phyloP scores from a whole-genome alignment of 2,329 filamentous ascomycete genomes.

The Aspergillus alliaceus region DNA sequence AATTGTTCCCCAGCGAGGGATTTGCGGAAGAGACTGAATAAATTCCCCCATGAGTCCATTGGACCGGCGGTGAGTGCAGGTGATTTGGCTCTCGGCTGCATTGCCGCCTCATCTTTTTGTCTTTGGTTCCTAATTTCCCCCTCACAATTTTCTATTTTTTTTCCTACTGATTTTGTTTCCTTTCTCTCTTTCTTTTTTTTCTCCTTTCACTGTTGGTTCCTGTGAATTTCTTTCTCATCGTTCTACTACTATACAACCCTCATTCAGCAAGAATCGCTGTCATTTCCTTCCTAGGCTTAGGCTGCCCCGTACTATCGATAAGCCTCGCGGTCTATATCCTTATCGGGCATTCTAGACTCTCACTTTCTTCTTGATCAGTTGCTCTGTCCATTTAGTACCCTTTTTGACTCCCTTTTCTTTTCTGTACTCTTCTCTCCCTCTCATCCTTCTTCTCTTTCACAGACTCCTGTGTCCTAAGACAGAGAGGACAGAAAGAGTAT shows the following conservation, averaged over 20 bases:
- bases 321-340: slow-evolving; percentile 10
- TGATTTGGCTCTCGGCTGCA: slow-evolving; percentile 19
- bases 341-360: slow-evolving; percentile 17
- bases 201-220: slow-evolving; percentile 6
- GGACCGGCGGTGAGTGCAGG: slow-evolving; percentile 20
- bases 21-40: neutral
- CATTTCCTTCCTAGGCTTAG: slow-evolving; percentile 12
- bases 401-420: neutral
- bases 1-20: neutral
- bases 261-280: neutral
- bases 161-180: slow-evolving; percentile 4
- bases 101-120: slow-evolving; percentile 20
- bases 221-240: neutral
- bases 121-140: neutral
- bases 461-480: neutral
- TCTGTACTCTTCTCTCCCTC: too few species aligned
- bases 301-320: slow-evolving; percentile 11
- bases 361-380: slow-evolving; percentile 2
- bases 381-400: neutral
- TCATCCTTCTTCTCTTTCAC: neutral
- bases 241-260: slow-evolving; percentile 8
- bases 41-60: neutral
- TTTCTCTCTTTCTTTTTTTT: slow-evolving; percentile 9
- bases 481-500: neutral
- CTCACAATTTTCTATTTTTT: slow-evolving; percentile 9